A percentile compares a stretch with the other conserved stretches of the same genome.
Evolutionary conservation across 1,284 basidiomycete genomes (phyloP).

Genomic region (Pholiota adiposa): DNA sequence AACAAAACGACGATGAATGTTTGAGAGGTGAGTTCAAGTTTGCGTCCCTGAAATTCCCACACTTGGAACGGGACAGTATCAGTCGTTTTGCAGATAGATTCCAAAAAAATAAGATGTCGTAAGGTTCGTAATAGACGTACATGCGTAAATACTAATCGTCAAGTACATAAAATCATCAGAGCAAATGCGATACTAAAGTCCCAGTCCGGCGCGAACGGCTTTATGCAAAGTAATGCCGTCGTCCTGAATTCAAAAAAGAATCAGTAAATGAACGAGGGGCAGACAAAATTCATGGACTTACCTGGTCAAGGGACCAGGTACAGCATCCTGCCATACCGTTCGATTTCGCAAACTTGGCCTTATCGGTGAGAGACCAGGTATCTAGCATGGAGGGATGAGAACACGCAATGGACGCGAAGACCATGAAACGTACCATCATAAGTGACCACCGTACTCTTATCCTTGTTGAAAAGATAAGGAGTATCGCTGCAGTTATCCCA

Average conservation of each 20-base stretch:
- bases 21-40: background rate
- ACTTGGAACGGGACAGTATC: background rate
- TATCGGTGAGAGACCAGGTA: constrained; percentile 66
- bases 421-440: constrained; percentile 59
- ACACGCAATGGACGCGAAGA: background rate
- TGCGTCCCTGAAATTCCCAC: background rate
- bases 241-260: background rate
- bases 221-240: constrained; percentile 1
- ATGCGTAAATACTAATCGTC: background rate
- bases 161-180: background rate
- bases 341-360: constrained; percentile 64
- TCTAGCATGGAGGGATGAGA: constrained; percentile 32
- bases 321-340: constrained; percentile 67
- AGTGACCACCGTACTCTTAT: constrained; percentile 61
- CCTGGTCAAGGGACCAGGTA: constrained; percentile 63
- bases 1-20: background rate
- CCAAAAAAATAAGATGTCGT: too few relatives aligned
- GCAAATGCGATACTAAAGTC: background rate
- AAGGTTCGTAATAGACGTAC: background rate
- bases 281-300: constrained; percentile 24
- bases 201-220: background rate
- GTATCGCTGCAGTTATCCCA: constrained; percentile 80
- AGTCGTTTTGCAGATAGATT: too few relatives aligned
- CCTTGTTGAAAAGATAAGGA: constrained; percentile 58
- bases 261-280: background rate